Evolutionary conservation across 2,329 filamentous ascomycete genomes (phyloP).

Genomic region (Raffaelea deltoideospora): DNA sequence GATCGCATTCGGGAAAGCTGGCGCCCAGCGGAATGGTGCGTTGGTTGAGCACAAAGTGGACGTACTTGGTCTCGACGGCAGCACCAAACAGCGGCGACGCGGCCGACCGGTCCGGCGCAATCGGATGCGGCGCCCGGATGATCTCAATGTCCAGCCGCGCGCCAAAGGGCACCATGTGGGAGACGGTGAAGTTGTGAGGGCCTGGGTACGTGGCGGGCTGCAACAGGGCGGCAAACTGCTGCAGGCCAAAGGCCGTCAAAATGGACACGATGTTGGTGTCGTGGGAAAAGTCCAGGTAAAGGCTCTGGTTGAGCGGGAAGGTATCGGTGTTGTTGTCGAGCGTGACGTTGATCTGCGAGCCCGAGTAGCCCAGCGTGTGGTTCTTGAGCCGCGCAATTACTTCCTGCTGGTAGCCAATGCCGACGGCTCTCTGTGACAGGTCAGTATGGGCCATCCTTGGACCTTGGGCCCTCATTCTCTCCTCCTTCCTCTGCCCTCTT

Average conservation of each 20-base stretch:
- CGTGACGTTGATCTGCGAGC: slow-evolving; percentile 51
- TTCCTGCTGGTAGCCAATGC: slow-evolving; percentile 60
- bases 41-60: slow-evolving; percentile 63
- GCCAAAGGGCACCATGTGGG: slow-evolving; percentile 56
- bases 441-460: background rate
- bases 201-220: slow-evolving; percentile 39
- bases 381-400: slow-evolving; percentile 55
- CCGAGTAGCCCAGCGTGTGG: slow-evolving; percentile 43
- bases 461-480: no score
- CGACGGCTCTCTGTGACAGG: slow-evolving; percentile 43
- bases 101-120: slow-evolving; percentile 37
- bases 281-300: slow-evolving; percentile 68
- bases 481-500: no score
- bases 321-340: slow-evolving; percentile 52
- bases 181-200: slow-evolving; percentile 47
- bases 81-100: slow-evolving; percentile 25
- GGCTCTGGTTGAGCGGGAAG: slow-evolving; percentile 56
- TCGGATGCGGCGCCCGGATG: slow-evolving; percentile 50
- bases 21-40: slow-evolving; percentile 53
- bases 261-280: slow-evolving; percentile 60
- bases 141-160: slow-evolving; percentile 61
- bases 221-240: slow-evolving; percentile 48
- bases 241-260: slow-evolving; percentile 57
- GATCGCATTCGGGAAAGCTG: slow-evolving; percentile 51
- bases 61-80: slow-evolving; percentile 46